Conservation (phyloP, 768 basidiomycete genomes). For the Tulasnella sp. region DNA sequence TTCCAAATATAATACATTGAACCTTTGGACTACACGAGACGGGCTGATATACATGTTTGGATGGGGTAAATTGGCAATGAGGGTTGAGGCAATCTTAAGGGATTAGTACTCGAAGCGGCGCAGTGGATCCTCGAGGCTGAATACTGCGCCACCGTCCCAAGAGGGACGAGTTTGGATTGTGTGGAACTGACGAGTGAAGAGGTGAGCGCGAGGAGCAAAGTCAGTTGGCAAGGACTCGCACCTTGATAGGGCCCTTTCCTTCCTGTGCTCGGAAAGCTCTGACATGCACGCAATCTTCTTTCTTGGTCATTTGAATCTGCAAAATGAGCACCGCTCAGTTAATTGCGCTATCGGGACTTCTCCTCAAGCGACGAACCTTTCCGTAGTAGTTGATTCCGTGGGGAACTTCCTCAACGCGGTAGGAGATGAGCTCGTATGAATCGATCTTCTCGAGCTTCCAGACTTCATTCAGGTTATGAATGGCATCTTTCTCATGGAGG, state of each 20-base stretch:
- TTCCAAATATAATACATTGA: background rate
- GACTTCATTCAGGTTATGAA: conserved; percentile 29
- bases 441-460: conserved; percentile 27
- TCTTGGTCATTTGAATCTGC: conserved; percentile 20
- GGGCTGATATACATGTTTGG: background rate
- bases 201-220: background rate
- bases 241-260: conserved; percentile 29
- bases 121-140: conserved; percentile 29
- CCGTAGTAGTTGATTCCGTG: conserved; percentile 29
- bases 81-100: too few relatives aligned
- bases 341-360: background rate
- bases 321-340: background rate
- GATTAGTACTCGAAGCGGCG: conserved; percentile 31
- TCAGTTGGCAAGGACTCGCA: background rate
- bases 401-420: conserved; percentile 32
- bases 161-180: conserved; percentile 28
- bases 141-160: conserved; percentile 29
- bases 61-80: too few relatives aligned
- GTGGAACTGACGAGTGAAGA: conserved; percentile 16
- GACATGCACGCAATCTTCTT: conserved; percentile 28
- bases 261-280: conserved; percentile 26
- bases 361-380: background rate
- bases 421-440: conserved; percentile 22
- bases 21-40: background rate
- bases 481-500: conserved; percentile 29